phyloP scores from a whole-genome alignment of 2,329 filamentous ascomycete genomes.

The Aspergillus brunneoviolaceus region DNA sequence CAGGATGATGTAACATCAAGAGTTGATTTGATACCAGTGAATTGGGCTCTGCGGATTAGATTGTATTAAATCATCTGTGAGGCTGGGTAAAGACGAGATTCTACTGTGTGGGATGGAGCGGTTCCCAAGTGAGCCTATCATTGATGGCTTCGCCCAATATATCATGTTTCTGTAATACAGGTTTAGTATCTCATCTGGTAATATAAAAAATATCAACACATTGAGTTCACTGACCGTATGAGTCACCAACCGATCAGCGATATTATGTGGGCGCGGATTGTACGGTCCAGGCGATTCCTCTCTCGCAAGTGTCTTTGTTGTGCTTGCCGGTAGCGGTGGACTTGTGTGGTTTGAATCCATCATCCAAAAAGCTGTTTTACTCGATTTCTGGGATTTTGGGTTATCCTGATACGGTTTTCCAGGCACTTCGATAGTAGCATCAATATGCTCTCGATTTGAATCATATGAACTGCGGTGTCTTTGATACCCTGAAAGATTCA shows the following conservation, averaged over 20 bases:
- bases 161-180: constrained; percentile 5
- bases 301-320: background rate
- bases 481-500: background rate
- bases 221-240: background rate
- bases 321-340: background rate
- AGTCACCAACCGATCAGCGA: background rate
- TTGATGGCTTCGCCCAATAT: constrained; percentile 26
- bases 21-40: background rate
- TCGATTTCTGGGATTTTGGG: background rate
- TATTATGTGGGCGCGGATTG: background rate
- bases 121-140: constrained; percentile 32
- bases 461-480: background rate
- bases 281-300: background rate
- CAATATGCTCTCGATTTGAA: background rate
- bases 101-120: constrained; percentile 27
- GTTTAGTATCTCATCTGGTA: background rate
- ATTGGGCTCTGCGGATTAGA: background rate
- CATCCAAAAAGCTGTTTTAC: background rate
- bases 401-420: background rate
- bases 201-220: background rate
- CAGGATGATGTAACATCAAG: background rate
- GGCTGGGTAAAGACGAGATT: background rate
- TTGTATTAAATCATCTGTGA: background rate
- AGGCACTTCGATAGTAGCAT: background rate
- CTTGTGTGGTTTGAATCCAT: background rate